Conservation (phyloP, 441 rosid genomes). For the Eugenia klotzschiana region DNA sequence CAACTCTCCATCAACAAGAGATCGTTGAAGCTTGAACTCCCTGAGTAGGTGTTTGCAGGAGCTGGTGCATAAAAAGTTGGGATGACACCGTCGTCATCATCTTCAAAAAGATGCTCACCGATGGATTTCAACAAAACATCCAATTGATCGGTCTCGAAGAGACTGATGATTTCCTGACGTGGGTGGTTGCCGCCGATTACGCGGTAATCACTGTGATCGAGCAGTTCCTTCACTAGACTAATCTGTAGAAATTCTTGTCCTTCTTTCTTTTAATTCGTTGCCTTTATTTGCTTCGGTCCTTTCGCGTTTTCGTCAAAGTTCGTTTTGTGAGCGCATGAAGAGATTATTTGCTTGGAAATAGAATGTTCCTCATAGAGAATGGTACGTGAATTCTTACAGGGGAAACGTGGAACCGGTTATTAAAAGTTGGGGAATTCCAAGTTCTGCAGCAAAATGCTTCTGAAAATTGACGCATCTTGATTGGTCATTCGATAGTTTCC, state of each 20-base stretch:
- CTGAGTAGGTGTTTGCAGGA: background rate
- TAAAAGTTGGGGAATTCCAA: background rate
- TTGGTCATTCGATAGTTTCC: background rate
- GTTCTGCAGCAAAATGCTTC: background rate
- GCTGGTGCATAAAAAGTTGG: background rate
- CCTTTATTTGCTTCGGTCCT: background rate
- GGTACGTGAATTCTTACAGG: background rate
- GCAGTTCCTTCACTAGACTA: background rate
- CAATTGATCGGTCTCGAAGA: background rate
- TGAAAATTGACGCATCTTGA: background rate
- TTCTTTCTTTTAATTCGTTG: background rate
- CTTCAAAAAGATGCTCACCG: background rate
- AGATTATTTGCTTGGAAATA: background rate
- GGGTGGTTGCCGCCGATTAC: background rate
- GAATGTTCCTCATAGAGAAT: background rate
- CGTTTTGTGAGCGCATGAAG: background rate
- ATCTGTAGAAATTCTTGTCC: background rate
- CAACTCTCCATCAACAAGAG: background rate
- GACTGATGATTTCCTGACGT: no score
- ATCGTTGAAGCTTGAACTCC: background rate
- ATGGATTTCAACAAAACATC: background rate
- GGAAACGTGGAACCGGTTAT: fast-evolving
- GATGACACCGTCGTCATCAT: background rate
- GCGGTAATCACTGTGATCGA: fast-evolving
- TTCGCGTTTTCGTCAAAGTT: background rate